Conservation (phyloP, 1,284 basidiomycete species). For the Rhodotorula sp. region DNA sequence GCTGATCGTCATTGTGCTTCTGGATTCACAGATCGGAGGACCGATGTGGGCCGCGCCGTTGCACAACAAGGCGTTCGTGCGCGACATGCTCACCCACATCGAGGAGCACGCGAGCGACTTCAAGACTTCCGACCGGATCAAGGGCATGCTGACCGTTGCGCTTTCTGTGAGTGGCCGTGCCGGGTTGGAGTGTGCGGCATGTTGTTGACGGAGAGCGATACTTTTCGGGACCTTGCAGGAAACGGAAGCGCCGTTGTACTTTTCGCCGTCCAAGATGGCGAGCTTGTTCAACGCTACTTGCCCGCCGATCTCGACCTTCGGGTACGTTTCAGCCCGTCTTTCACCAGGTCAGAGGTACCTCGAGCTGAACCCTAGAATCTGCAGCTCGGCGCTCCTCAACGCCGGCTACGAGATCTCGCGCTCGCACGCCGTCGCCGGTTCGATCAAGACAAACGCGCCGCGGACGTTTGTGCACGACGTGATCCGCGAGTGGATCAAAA, state of each 20-base stretch:
- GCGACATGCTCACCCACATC: conserved; percentile 72
- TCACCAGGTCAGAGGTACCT: neutral
- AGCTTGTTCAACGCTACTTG: conserved; percentile 78
- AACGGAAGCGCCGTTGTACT: conserved; percentile 80
- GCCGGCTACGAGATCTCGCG: conserved; percentile 81
- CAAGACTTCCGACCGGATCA: conserved; percentile 79
- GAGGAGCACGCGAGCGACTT: conserved; percentile 58
- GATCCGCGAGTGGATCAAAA: conserved; percentile 76
- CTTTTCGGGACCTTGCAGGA: conserved; percentile 59
- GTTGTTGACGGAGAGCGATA: neutral
- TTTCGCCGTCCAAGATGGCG: conserved; percentile 78
- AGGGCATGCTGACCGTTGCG: conserved; percentile 90
- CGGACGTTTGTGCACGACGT: conserved; percentile 75
- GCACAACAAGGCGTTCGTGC: conserved; percentile 74
- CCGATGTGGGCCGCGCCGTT: conserved; percentile 95
- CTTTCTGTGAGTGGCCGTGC: conserved; percentile 62
- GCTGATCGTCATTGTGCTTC: too few species aligned
- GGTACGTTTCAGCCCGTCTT: conserved; percentile 57
- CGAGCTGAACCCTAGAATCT: neutral
- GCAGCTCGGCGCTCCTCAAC: conserved; percentile 81
- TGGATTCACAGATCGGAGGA: conserved; percentile 67
- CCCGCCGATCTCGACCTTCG: conserved; percentile 70
- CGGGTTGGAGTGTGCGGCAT: neutral
- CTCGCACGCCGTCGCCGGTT: conserved; percentile 84
- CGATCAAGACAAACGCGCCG: conserved; percentile 84